Base-by-base conservation (phyloP, 2,329 filamentous ascomycete species). In the Aureobasidium mangrovei region DNA sequence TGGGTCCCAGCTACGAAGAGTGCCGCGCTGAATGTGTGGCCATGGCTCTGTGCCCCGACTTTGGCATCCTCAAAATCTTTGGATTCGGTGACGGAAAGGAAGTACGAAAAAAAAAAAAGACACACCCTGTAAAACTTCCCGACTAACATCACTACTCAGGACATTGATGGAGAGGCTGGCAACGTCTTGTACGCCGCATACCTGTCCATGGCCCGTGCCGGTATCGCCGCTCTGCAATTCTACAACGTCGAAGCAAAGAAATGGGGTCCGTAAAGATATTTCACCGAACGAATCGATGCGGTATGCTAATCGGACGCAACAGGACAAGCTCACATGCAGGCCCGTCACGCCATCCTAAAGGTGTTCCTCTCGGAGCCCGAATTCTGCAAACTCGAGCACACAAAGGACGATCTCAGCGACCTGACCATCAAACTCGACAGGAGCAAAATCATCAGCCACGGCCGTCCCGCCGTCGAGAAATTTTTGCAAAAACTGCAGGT, bases 11-110 rank as follows among this genome's bases (percentile, higher is more conserved):
- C 12, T 96, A 95, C 65, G 91, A 97, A 71, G 91, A 97, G 70
- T 97, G 91, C 69, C 84, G 91, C 54, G 91, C 91, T 4, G 91
- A 97, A 69, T 86, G 90, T 63, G 91, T 96, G 8, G 91, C 91
- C 49, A 95, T 96, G 90, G 84, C 83, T 40, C 76, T 97, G 4
- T 82, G 84, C 65, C 95, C 91, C 70, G 91, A 96, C 64, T 95
- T 95, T 66, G 78, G 82, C 8, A 88, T 94, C 47, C 78, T 97
- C 24, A 80, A 90, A 67, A 91, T 96, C 65, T 97, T 97, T 62
- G 91, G 91, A 28, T 93, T 91, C 57, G 91, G 90, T 29, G 80
- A 94, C 62, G 90, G 90, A 24, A 79, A 73, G 18, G 71, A 77
- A 53, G 59, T 57, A 49, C 10, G 43, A 33, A 18, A 4, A 26